Conservation (phyloP, 768 basidiomycete species). For the Collybiopsis luxurians region DNA sequence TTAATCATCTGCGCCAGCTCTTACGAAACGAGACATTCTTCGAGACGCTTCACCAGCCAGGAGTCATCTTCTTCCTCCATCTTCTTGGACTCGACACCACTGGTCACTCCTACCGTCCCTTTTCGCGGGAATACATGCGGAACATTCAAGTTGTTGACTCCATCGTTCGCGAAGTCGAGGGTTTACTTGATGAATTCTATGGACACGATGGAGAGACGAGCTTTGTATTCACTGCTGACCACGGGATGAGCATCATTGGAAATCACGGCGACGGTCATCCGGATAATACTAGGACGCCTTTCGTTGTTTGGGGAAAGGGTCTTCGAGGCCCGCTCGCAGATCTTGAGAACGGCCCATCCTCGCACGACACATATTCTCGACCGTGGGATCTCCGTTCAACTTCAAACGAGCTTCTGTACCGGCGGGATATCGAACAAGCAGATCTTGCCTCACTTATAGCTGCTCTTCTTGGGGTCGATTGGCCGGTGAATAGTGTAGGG, state of each 20-base stretch:
- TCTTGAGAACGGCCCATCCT: slow-evolving; percentile 42
- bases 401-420: slow-evolving; percentile 13
- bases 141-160: slow-evolving; percentile 79
- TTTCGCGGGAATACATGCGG: slow-evolving; percentile 87
- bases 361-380: slow-evolving; percentile 68
- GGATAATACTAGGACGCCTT: slow-evolving; percentile 65
- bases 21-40: slow-evolving; percentile 64
- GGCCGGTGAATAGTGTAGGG: slow-evolving; percentile 84
- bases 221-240: slow-evolving; percentile 84
- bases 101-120: slow-evolving; percentile 82
- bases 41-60: slow-evolving; percentile 40
- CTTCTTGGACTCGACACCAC: slow-evolving; percentile 84
- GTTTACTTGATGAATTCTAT: slow-evolving; percentile 62
- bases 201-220: slow-evolving; percentile 59
- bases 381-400: slow-evolving; percentile 49
- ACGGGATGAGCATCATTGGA: slow-evolving; percentile 86
- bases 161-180: slow-evolving; percentile 67
- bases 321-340: slow-evolving; percentile 68
- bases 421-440: slow-evolving; percentile 81
- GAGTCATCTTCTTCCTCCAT: slow-evolving; percentile 81
- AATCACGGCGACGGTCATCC: slow-evolving; percentile 87
- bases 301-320: slow-evolving; percentile 81
- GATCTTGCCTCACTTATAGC: slow-evolving; percentile 82
- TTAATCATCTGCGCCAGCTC: slow-evolving; percentile 61
- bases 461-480: slow-evolving; percentile 63